Conservation (phyloP, 371 early-diverging fungal genomes). For the Mucor circinelloides region DNA sequence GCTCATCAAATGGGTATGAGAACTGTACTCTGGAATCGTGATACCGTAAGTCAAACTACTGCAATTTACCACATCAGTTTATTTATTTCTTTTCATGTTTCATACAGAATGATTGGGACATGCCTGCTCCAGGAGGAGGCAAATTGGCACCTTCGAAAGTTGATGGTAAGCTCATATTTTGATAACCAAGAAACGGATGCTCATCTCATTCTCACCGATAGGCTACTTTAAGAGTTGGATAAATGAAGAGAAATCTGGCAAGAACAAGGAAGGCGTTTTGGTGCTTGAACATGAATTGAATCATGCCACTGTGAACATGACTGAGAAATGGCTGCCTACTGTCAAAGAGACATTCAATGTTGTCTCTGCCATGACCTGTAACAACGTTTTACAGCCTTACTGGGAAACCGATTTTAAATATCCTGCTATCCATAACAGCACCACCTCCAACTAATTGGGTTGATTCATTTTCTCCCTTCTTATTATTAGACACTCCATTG, state of each 20-base stretch:
- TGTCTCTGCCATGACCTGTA: slow-evolving; percentile 51
- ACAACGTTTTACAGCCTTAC: slow-evolving; percentile 53
- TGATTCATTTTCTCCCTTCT: slow-evolving; percentile 46
- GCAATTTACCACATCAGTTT: not conserved
- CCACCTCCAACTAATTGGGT: slow-evolving; percentile 33
- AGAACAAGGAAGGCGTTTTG: slow-evolving; percentile 46
- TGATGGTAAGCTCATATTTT: slow-evolving; percentile 26
- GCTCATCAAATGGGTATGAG: slow-evolving; percentile 53
- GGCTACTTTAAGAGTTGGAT: slow-evolving; percentile 43
- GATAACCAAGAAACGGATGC: slow-evolving; percentile 42
- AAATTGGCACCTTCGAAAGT: not conserved
- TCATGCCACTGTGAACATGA: slow-evolving; percentile 42
- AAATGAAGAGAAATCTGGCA: slow-evolving; percentile 24
- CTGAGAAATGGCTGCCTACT: slow-evolving; percentile 48
- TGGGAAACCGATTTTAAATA: slow-evolving; percentile 21
- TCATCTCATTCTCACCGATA: too few relatives aligned
- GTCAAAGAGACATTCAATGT: slow-evolving; percentile 42
- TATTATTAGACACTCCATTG: not conserved
- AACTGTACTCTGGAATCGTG: slow-evolving; percentile 39
- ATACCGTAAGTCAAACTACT: slow-evolving; percentile 8
- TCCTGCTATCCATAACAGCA: slow-evolving; percentile 1
- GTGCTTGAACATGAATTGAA: slow-evolving; percentile 53
- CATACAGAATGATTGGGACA: slow-evolving; percentile 29
- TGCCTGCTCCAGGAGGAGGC: slow-evolving; percentile 37
- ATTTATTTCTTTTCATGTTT: not conserved